A percentile compares a stretch with the other conserved stretches of the same genome.
Conservation (phyloP, 768 basidiomycete genomes). For the Leucosporidium scottii region DNA sequence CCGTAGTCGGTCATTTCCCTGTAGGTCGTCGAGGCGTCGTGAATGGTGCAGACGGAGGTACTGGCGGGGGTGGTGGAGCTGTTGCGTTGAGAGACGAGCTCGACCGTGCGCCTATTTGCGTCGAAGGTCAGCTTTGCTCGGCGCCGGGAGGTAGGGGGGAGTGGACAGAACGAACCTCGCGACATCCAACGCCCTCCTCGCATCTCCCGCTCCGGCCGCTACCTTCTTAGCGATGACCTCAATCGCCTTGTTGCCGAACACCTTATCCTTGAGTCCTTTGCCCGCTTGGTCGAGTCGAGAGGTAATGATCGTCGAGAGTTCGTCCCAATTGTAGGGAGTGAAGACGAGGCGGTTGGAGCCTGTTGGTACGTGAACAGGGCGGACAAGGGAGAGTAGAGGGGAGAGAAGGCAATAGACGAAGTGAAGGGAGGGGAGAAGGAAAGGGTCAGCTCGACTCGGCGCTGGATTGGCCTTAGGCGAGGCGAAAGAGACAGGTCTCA, state of each 20-base stretch:
- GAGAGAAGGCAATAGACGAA: neutral
- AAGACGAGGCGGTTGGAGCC: slow-evolving; percentile 91
- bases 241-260: too few species aligned
- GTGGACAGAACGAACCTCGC: slow-evolving; percentile 62
- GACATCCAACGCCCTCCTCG: slow-evolving; percentile 83
- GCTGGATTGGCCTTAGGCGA: neutral
- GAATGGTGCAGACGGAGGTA: slow-evolving; percentile 30
- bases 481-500: neutral
- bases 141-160: neutral
- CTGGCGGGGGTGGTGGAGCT: too few species aligned
- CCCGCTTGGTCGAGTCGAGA: too few species aligned
- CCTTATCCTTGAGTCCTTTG: too few species aligned
- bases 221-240: slow-evolving; percentile 63
- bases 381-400: neutral
- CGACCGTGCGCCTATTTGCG: slow-evolving; percentile 23
- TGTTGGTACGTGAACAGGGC: slow-evolving; percentile 38
- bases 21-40: slow-evolving; percentile 35
- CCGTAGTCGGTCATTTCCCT: slow-evolving; percentile 38
- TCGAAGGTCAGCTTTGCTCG: neutral
- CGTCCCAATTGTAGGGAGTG: slow-evolving; percentile 70
- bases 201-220: slow-evolving; percentile 83
- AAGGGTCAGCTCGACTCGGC: neutral
- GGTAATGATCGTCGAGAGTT: slow-evolving; percentile 46
- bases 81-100: slow-evolving; percentile 17
- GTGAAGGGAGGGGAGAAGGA: neutral